Evolutionary conservation across 2,329 filamentous ascomycete genomes (phyloP).

Genomic region (Penicillium decumbens): DNA sequence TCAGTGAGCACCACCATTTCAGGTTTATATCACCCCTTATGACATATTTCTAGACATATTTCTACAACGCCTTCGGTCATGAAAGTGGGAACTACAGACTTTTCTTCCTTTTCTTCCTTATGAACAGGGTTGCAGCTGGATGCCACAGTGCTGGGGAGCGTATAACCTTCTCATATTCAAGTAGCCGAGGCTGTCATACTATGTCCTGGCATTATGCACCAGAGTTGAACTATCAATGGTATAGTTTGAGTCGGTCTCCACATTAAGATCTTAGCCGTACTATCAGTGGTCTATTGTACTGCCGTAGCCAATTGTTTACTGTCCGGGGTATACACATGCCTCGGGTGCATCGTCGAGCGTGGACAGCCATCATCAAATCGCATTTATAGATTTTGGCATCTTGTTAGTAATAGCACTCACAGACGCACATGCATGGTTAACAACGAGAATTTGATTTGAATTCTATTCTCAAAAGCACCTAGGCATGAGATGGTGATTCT

Average conservation of each 20-base stretch:
- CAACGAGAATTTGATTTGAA: too few species aligned
- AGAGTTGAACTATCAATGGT: not conserved
- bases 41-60: not conserved
- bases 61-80: not conserved
- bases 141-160: not conserved
- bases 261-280: not conserved
- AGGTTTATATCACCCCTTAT: not conserved
- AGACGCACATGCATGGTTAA: too few species aligned
- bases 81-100: not conserved
- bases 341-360: not conserved
- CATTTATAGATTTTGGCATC: not conserved
- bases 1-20: not conserved
- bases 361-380: not conserved
- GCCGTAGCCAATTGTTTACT: not conserved
- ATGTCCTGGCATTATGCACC: not conserved
- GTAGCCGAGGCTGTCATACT: conserved; percentile 4
- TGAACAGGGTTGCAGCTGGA: conserved; percentile 1
- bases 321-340: not conserved
- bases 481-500: too few species aligned
- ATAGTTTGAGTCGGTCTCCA: not conserved
- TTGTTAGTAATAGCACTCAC: too few species aligned
- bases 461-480: too few species aligned
- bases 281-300: not conserved
- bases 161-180: not conserved
- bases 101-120: not conserved